These are phyloP conservation scores for Magnaporthiopsis incrustans DNA, from an alignment of 2,329 filamentous ascomycete genomes.

Conservation along the genomic window DNA sequence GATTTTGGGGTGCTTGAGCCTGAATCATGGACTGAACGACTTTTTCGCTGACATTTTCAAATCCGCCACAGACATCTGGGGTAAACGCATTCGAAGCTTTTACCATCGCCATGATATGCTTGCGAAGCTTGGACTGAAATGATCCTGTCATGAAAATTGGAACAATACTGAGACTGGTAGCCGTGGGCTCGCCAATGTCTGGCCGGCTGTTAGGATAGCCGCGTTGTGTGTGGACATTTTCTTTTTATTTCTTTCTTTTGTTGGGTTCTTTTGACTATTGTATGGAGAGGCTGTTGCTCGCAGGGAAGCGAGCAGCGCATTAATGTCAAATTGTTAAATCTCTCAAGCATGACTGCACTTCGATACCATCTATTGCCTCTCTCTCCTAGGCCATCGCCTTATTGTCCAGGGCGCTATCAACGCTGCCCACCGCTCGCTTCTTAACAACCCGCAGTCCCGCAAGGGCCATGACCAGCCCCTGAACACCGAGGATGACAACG, in stretches of 20 bases:
- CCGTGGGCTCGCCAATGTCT: background rate
- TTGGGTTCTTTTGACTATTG: too few relatives aligned
- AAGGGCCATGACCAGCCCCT: constrained; percentile 33
- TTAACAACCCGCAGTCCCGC: constrained; percentile 39
- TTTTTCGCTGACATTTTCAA: constrained; percentile 6
- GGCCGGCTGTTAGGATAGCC: background rate
- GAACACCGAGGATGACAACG: constrained; percentile 37
- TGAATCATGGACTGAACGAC: too few relatives aligned
- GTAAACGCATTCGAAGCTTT: constrained; percentile 66
- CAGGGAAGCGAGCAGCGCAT: too few relatives aligned
- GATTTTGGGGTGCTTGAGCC: background rate
- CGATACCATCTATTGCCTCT: background rate
- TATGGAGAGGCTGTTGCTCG: too few relatives aligned
- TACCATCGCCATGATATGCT: constrained; percentile 70
- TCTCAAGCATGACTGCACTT: too few relatives aligned
- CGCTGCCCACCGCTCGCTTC: constrained; percentile 22
- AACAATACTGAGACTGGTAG: background rate
- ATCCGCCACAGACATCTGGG: constrained; percentile 55
- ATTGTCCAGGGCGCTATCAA: too few relatives aligned
- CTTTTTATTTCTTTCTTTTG: too few relatives aligned
- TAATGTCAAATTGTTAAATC: too few relatives aligned
- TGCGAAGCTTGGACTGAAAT: constrained; percentile 30
- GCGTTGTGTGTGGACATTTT: too few relatives aligned
- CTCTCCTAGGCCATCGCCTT: background rate
- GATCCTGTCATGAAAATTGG: background rate